Evolutionary conservation across 495 filamentous ascomycete genomes (phyloP).

Genomic region (Penicillium cataractarum): DNA sequence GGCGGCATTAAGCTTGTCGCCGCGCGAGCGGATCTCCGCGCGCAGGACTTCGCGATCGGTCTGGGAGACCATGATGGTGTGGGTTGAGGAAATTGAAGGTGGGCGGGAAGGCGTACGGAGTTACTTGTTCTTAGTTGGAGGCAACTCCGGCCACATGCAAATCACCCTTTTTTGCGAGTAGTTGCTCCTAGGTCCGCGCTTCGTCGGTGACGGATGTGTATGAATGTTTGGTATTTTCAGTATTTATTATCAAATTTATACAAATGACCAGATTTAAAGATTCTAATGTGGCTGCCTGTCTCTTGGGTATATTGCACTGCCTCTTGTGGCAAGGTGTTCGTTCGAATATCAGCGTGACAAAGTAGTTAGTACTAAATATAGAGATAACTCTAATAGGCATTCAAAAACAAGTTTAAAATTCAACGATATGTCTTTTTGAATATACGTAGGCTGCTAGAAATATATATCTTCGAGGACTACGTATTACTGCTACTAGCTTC

Average conservation of each 20-base stretch:
- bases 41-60: constrained; percentile 63
- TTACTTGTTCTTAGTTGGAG: neutral
- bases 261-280: neutral
- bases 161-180: neutral
- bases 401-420: no score
- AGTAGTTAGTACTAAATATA: neutral
- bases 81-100: constrained; percentile 7
- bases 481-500: neutral
- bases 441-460: no score
- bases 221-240: neutral
- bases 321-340: constrained; percentile 17
- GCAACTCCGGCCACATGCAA: constrained; percentile 8
- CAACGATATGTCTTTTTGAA: no score
- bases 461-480: no score
- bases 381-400: no score
- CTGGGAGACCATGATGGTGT: constrained; percentile 53
- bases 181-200: constrained; percentile 8
- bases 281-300: constrained; percentile 6
- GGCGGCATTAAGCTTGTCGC: constrained; percentile 60
- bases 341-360: neutral
- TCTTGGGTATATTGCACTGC: constrained; percentile 1
- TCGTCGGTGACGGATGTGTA: neutral
- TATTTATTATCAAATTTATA: neutral
- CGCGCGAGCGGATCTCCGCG: constrained; percentile 61
- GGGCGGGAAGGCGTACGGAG: neutral